Percentiles rank a stretch among this genome's conserved stretches.
Evolutionary conservation across 805 yeast species (phyloP).

Genomic region (Ogataea paraovalis): DNA sequence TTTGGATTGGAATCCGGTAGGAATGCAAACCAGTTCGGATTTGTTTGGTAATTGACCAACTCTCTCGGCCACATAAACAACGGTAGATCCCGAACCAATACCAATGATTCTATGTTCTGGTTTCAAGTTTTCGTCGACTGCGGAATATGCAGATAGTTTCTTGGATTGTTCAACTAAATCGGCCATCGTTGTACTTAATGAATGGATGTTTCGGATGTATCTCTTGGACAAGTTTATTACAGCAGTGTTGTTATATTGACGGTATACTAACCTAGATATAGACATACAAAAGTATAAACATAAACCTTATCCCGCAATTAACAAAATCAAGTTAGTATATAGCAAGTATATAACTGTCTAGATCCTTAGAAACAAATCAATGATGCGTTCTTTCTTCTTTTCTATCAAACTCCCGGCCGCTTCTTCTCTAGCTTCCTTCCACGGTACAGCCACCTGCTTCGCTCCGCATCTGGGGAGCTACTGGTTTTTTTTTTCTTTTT

Average conservation of each 20-base stretch:
- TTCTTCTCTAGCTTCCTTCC: too few species aligned
- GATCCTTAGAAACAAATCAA: too few species aligned
- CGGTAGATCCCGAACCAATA: conserved; percentile 96
- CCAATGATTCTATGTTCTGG: conserved; percentile 72
- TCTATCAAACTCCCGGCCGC: too few species aligned
- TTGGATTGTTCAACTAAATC: conserved; percentile 74
- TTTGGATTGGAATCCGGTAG: conserved; percentile 95
- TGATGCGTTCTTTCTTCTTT: too few species aligned
- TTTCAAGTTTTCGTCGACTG: conserved; percentile 85
- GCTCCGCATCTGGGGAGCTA: too few species aligned
- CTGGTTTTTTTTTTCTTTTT: too few species aligned
- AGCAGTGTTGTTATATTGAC: neutral
- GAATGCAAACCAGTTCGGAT: conserved; percentile 67
- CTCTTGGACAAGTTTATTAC: neutral
- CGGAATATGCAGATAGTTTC: conserved; percentile 82
- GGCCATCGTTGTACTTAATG: conserved; percentile 11
- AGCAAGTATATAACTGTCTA: too few species aligned
- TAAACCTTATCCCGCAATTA: too few species aligned
- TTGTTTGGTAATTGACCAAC: conserved; percentile 65
- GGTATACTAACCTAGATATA: neutral
- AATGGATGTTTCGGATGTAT: neutral
- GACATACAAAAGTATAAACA: too few species aligned
- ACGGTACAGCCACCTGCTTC: too few species aligned
- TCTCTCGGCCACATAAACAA: conserved; percentile 94
- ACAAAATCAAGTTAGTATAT: too few species aligned